A percentile compares a stretch with the other conserved stretches of the same genome.
phyloP scores from a whole-genome alignment of 345 rosid genomes.

The Stellera chamaejasme region DNA sequence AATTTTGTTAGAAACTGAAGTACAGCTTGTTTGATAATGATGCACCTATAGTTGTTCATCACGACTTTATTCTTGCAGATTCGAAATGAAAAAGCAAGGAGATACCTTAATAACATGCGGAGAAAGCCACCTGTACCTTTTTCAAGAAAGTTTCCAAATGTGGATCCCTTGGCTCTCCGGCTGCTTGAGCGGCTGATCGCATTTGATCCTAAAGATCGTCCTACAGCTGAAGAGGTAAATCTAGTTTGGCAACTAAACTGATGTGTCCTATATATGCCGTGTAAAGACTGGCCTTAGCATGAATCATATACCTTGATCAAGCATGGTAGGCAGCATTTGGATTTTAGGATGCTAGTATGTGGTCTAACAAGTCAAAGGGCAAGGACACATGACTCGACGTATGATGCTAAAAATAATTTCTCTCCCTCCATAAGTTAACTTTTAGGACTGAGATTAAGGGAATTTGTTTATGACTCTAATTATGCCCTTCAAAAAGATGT shows the following conservation, averaged over 20 bases:
- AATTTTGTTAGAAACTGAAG: not conserved
- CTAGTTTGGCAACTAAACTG: not conserved
- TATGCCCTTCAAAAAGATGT: too few relatives aligned
- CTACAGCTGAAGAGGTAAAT: conserved; percentile 64
- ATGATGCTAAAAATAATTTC: too few relatives aligned
- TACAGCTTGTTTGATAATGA: not conserved
- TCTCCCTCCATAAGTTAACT: too few relatives aligned
- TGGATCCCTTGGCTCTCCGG: conserved; percentile 71
- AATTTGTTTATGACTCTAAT: too few relatives aligned
- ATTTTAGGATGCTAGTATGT: too few relatives aligned
- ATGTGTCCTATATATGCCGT: too few relatives aligned
- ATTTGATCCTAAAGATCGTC: conserved; percentile 94
- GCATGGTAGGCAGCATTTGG: too few relatives aligned
- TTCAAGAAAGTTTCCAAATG: conserved; percentile 68
- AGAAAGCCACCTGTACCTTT: conserved; percentile 66
- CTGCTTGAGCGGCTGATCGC: conserved; percentile 68
- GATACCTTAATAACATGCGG: conserved; percentile 84
- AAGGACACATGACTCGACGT: too few relatives aligned
- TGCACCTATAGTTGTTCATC: conserved; percentile 3
- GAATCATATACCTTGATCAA: too few relatives aligned
- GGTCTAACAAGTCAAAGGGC: too few relatives aligned
- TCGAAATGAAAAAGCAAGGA: conserved; percentile 86
- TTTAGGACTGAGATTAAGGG: too few relatives aligned
- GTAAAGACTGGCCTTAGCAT: too few relatives aligned
- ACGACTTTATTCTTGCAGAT: conserved; percentile 35